A percentile compares a stretch with the other conserved stretches of the same genome.
Evolutionary conservation across 2,329 filamentous ascomycete species (phyloP).

Genomic region (Fusarium phyllophilum): DNA sequence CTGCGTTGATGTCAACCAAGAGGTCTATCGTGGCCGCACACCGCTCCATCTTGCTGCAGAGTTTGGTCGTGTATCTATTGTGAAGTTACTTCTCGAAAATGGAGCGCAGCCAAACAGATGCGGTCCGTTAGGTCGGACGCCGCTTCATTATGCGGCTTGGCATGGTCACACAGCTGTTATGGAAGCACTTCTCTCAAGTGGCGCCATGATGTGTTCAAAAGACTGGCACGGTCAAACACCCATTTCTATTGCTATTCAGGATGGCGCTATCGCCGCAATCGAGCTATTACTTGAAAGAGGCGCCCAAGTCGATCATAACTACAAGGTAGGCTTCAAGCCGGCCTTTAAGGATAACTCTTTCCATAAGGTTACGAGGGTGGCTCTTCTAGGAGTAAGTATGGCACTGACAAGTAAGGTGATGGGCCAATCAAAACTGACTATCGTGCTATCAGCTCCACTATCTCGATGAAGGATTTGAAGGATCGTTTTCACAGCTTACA

Average conservation of each 20-base stretch:
- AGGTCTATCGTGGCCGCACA: neutral
- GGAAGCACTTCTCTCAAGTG: neutral
- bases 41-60: neutral
- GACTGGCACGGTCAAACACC: neutral
- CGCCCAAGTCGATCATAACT: neutral
- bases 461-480: no score
- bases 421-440: no score
- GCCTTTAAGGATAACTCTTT: no score
- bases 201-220: neutral
- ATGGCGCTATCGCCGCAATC: neutral
- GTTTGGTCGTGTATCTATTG: neutral
- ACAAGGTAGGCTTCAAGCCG: neutral
- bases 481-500: no score
- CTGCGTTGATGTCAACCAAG: neutral
- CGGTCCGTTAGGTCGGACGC: no score
- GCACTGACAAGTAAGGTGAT: no score
- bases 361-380: no score
- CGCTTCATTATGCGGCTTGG: neutral
- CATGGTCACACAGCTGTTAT: fast-evolving
- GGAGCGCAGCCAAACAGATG: no score
- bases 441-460: no score
- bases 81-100: neutral
- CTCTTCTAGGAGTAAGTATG: no score
- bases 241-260: neutral
- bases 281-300: neutral